phyloP scores from a whole-genome alignment of 75 land plant genomes.

The Picea glauca region DNA sequence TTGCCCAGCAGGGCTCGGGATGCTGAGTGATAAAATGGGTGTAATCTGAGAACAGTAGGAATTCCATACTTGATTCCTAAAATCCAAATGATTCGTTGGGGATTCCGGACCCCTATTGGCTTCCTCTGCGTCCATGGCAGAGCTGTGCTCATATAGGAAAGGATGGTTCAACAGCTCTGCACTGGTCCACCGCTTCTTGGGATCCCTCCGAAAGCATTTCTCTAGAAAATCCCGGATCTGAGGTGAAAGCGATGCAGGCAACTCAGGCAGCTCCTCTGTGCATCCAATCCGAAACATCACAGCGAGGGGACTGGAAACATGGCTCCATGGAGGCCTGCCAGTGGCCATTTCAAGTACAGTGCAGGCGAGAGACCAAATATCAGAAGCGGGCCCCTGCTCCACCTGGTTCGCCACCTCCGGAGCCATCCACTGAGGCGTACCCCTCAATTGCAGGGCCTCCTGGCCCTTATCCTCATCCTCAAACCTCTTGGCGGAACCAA shows the following conservation, averaged over 20 bases:
- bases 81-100: conserved; percentile 1
- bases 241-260: conserved; percentile 38
- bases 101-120: background rate
- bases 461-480: background rate
- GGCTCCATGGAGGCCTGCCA: conserved; percentile 33
- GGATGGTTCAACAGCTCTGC: conserved; percentile 51
- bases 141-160: conserved; percentile 3
- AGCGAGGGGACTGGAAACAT: conserved; percentile 4
- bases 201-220: conserved; percentile 54
- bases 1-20: background rate
- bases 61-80: background rate
- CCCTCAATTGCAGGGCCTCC: conserved; percentile 9
- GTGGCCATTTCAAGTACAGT: conserved; percentile 47
- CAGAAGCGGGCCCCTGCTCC: conserved; percentile 35
- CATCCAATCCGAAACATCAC: conserved; percentile 38
- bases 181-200: conserved; percentile 45
- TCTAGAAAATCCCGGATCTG: conserved; percentile 39
- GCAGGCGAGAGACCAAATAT: conserved; percentile 64
- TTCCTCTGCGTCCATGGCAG: background rate
- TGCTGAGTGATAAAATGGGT: background rate
- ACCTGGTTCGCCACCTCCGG: conserved; percentile 26
- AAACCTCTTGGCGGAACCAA: conserved; percentile 49
- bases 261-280: conserved; percentile 30
- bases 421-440: conserved; percentile 32
- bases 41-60: background rate